Evolutionary conservation across 2,329 filamentous ascomycete species (phyloP), one percentile per base, ranked within the genome.

Genomic region (Amesomyces nigricolor): DNA sequence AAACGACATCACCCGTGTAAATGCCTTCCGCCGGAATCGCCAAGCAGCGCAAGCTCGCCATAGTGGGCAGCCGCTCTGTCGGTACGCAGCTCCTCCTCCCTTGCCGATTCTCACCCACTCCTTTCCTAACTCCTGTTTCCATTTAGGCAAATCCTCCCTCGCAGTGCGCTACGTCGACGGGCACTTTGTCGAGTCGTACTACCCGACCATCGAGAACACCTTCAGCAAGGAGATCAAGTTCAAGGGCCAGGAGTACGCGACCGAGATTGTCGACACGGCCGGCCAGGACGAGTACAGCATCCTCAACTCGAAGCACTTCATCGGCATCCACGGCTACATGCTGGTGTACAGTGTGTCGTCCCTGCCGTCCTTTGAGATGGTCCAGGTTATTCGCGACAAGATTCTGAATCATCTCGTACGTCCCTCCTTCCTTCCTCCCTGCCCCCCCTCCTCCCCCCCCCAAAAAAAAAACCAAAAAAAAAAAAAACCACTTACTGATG

Each of bases 241-340:
- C 72, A 95, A 94, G 73, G 87, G 88, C 49, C 90, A 96, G 72
- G 94, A 97, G 63, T 99, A 86, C 72, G 85, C 89, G 50, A 96
- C 91, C 11, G 94, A 99, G 75, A 97, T 99, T 67, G 94, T 99
- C 71, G 94, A 99, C 71, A 99, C 94, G 29, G 94, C 94, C 51
- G 94, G 94, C 58, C 91, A 96, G 87, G 94, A 99, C 77, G 94
- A 99, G 74, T 99, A 99, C 78, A 95, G 89, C 69, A 96, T 97
- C 62, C 79, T 99, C 59, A 97, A 96, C 73, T 95, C 89, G 60
- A 97, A 97, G 76, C 92, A 97, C 71, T 97, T 97, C 67, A 97
- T 99, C 71, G 94, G 94, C 61, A 97, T 97, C 63, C 94, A 99
- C 76, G 94, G 94, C 55, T 99, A 97, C 73, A 91, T 99, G 82